Conservation (phyloP, 2,329 filamentous ascomycete genomes). For the Hirsutella rhossiliensis region DNA sequence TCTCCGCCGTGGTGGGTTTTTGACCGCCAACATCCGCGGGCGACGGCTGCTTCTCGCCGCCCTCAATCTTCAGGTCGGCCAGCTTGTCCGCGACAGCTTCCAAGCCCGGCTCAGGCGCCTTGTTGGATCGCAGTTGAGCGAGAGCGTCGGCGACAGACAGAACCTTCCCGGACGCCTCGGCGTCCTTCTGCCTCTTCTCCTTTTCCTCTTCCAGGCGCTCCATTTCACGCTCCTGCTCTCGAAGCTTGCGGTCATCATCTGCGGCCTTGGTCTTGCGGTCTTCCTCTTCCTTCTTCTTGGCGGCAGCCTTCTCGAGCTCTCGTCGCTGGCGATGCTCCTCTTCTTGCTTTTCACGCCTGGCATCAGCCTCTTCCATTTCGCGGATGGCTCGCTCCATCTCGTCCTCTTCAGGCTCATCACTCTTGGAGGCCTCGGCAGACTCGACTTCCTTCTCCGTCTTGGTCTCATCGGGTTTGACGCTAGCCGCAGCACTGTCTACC, state of each 20-base stretch:
- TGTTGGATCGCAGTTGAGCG: conserved; percentile 24
- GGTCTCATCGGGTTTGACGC: conserved; percentile 7
- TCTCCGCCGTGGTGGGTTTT: conserved; percentile 44
- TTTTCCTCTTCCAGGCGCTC: conserved; percentile 61
- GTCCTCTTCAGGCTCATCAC: conserved; percentile 34
- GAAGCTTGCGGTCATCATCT: conserved; percentile 53
- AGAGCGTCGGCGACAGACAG: conserved; percentile 40
- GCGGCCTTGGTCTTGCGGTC: conserved; percentile 32
- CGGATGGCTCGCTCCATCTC: conserved; percentile 47
- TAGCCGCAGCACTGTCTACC: background rate
- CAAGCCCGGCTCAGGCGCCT: conserved; percentile 26
- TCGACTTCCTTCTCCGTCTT: conserved; percentile 17
- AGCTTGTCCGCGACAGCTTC: conserved; percentile 35
- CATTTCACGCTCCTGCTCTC: conserved; percentile 61
- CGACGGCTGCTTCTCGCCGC: conserved; percentile 28
- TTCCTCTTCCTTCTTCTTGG: conserved; percentile 38
- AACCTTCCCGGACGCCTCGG: conserved; percentile 36
- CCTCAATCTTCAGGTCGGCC: conserved; percentile 35
- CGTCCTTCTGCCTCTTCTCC: conserved; percentile 41
- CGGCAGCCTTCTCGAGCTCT: conserved; percentile 31
- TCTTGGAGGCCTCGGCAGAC: conserved; percentile 14
- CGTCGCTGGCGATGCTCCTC: conserved; percentile 33
- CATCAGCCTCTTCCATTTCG: conserved; percentile 49
- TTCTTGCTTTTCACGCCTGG: conserved; percentile 34
- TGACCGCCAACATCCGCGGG: conserved; percentile 31